A percentile compares a stretch with the other conserved stretches of the same genome.
Evolutionary conservation across 495 filamentous ascomycete species (phyloP).

Genomic region (Penicillium turbatum): DNA sequence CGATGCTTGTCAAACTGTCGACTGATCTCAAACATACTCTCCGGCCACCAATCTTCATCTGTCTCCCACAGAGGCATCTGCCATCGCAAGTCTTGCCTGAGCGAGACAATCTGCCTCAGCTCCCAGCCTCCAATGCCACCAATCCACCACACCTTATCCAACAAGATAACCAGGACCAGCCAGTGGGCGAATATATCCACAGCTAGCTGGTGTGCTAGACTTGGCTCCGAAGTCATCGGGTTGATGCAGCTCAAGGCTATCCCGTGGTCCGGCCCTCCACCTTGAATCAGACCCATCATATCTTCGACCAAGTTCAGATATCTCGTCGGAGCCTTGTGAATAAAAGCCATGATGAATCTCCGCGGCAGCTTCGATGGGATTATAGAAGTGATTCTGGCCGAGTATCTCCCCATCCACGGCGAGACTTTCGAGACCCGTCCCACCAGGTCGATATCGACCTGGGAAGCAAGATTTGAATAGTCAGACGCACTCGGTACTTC

Average conservation of each 20-base stretch:
- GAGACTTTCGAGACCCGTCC: conserved; percentile 15
- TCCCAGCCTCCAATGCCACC: conserved; percentile 33
- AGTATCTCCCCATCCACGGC: conserved; percentile 26
- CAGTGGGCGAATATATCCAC: conserved; percentile 45
- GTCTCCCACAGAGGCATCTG: conserved; percentile 3
- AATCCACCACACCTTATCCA: conserved; percentile 46
- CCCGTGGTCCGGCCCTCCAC: not conserved
- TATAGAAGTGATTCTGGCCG: conserved; percentile 31
- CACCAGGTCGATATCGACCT: not conserved
- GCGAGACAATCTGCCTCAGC: conserved; percentile 22
- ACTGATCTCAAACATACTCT: conserved; percentile 20
- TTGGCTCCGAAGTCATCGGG: conserved; percentile 1
- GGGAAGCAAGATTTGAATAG: not conserved
- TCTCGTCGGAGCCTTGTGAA: conserved; percentile 24
- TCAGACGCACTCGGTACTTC: not conserved
- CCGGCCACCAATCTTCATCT: conserved; percentile 29
- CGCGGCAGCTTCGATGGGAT: conserved; percentile 21
- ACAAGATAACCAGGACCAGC: conserved; percentile 40
- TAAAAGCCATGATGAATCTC: conserved; percentile 29
- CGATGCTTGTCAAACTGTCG: not conserved
- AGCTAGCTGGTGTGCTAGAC: conserved; percentile 29
- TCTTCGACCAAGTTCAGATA: conserved; percentile 23
- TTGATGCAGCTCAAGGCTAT: not conserved
- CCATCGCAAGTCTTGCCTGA: conserved; percentile 14
- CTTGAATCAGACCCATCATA: conserved; percentile 10